Evolutionary conservation across 257 asterid genomes (phyloP).

Genomic region (Vinca minor): DNA sequence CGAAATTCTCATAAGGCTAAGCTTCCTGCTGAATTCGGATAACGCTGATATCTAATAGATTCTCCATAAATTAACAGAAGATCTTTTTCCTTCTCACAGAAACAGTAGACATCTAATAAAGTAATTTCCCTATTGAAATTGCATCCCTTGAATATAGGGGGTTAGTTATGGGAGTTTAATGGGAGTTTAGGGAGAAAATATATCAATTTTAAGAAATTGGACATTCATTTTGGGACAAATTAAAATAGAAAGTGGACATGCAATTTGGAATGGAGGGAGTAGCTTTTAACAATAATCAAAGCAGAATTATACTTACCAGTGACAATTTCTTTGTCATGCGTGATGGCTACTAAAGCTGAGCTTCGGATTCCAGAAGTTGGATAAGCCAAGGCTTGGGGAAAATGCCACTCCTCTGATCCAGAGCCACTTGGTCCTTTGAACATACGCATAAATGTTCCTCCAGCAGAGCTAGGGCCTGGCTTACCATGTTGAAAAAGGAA

Average conservation of each 20-base stretch:
- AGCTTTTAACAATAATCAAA: not conserved
- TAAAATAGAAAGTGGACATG: no score
- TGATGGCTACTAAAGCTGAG: constrained; percentile 63
- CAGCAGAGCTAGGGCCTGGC: constrained; percentile 58
- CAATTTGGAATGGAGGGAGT: no score
- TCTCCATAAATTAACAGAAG: not conserved
- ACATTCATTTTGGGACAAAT: no score
- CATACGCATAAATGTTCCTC: constrained; percentile 95
- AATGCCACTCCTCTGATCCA: constrained; percentile 69
- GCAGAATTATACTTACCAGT: constrained; percentile 50
- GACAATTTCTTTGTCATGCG: constrained; percentile 76
- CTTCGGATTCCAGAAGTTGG: constrained; percentile 79
- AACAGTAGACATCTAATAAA: not conserved
- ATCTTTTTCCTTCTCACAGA: not conserved
- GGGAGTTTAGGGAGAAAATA: no score
- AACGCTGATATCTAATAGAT: not conserved
- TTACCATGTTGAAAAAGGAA: constrained; percentile 92
- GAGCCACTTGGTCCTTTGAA: constrained; percentile 66
- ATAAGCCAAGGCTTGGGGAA: constrained; percentile 82
- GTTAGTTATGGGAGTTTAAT: no score
- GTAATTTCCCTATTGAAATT: not conserved
- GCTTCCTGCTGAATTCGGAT: not conserved
- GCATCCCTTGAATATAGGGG: no score
- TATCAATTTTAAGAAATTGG: no score
- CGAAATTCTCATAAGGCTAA: not conserved